Base-by-base conservation (phyloP, 257 asterid genomes). In the Lithospermum erythrorhizon region DNA sequence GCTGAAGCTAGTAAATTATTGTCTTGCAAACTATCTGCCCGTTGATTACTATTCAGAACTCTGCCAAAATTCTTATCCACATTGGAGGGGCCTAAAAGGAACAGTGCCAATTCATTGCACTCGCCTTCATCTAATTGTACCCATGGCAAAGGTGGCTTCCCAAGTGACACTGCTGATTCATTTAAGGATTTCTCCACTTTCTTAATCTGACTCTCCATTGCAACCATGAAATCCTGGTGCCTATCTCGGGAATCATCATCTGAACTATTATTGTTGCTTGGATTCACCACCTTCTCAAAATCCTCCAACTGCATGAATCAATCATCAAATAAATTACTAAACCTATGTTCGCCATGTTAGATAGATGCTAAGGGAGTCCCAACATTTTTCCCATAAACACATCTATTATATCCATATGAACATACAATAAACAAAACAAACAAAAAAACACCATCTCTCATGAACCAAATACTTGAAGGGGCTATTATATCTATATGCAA, bases 61-160 rank as follows among this genome's bases (percentile, higher is more conserved):
- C 65, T 81, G 22, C 49, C 49, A 3, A 41, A 41, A 14, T 41
- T 41, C 49, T 41, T 41, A 41, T 41, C 49, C 17, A 41, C 49
- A 9, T 65, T 65, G 9, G 86, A 65, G 14, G 76, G 71, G 55
- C 94, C 96, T 1, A 87, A 75, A 21, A 91, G 95, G 70, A 91
- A 91, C 74, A 76, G 47, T 0, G 94, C 96, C 21, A 91, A 95
- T 79, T 91, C 97, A 41, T 86, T 63, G 19, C 82, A 71, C 57
- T 91, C 98, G 62, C 94, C 94, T 72, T 88, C 94, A 62, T 86
- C 93, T 72, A 91, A 64, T 32, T 82, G 78, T 17, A 83, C 84
- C 98, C 98, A 88, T 20, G 94, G 95, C 72, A 72, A 49, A 9
- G 97, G 95, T n/a, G 97, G 95, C 78, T 83, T 88, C 61, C 95